These are phyloP conservation scores for Lentinula boryana DNA, from an alignment of 768 basidiomycete species.

Conservation along the genomic window DNA sequence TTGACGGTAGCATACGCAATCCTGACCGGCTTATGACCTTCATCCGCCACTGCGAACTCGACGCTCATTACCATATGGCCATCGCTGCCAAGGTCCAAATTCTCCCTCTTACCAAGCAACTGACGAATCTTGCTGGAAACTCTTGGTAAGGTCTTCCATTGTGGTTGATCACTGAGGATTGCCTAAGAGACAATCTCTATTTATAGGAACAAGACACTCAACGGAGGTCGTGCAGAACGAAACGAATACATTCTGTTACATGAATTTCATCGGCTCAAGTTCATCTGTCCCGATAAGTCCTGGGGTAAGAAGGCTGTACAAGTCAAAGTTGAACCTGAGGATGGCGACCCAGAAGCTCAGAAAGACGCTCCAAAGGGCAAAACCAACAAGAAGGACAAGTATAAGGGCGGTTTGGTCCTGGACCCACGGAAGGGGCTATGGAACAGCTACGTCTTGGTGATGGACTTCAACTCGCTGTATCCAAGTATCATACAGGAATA, in stretches of 20 bases:
- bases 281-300: conserved; percentile 92
- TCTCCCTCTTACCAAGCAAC: conserved; percentile 83
- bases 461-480: conserved; percentile 99
- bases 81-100: conserved; percentile 93
- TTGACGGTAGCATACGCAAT: conserved; percentile 75
- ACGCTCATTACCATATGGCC: conserved; percentile 97
- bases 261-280: conserved; percentile 94
- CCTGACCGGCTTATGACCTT: conserved; percentile 82
- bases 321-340: conserved; percentile 41
- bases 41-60: conserved; percentile 89
- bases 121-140: conserved; percentile 95
- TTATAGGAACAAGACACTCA: conserved; percentile 90
- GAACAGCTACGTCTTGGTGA: conserved; percentile 96
- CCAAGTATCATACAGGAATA: conserved; percentile 99
- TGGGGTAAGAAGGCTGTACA: conserved; percentile 69
- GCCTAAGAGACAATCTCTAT: neutral
- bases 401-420: conserved; percentile 97
- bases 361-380: conserved; percentile 48
- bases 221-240: conserved; percentile 95
- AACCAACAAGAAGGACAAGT: conserved; percentile 77
- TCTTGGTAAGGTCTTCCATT: conserved; percentile 60
- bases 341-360: conserved; percentile 45
- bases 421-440: conserved; percentile 93
- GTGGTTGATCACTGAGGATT: neutral
- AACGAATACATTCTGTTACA: conserved; percentile 99